These are phyloP conservation scores for Solanum ossicruentum DNA, from an alignment of 257 asterid species.

Conservation along the genomic window DNA sequence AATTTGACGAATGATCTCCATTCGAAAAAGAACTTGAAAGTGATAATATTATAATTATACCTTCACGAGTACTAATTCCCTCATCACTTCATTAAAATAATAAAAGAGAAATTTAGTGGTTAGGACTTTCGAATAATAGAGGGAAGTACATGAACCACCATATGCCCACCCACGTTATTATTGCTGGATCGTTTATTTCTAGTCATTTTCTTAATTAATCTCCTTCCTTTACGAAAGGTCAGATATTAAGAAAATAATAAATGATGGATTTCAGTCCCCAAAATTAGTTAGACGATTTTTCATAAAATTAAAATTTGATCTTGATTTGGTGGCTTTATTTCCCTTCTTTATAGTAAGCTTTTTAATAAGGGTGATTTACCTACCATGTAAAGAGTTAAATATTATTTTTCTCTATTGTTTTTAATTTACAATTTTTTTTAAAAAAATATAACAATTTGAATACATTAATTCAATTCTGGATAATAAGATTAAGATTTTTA, in stretches of 20 bases:
- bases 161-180: not conserved
- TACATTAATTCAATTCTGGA: too few relatives aligned
- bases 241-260: not conserved
- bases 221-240: not conserved
- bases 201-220: not conserved
- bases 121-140: not conserved
- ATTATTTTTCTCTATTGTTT: too few relatives aligned
- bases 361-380: too few relatives aligned
- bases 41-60: not conserved
- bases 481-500: too few relatives aligned
- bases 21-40: not conserved
- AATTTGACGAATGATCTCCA: not conserved
- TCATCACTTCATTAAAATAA: not conserved
- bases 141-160: not conserved
- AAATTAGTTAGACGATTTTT: too few relatives aligned
- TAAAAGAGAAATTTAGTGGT: not conserved
- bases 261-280: not conserved
- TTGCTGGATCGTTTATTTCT: not conserved
- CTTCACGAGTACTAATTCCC: not conserved
- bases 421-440: too few relatives aligned
- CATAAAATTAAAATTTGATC: too few relatives aligned
- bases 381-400: too few relatives aligned
- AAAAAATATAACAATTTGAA: too few relatives aligned
- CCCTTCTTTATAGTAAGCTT: too few relatives aligned
- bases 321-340: too few relatives aligned